Evolutionary conservation across 352 stramenopile genomes (phyloP).

Genomic region (Aphanomyces cochlioides): DNA sequence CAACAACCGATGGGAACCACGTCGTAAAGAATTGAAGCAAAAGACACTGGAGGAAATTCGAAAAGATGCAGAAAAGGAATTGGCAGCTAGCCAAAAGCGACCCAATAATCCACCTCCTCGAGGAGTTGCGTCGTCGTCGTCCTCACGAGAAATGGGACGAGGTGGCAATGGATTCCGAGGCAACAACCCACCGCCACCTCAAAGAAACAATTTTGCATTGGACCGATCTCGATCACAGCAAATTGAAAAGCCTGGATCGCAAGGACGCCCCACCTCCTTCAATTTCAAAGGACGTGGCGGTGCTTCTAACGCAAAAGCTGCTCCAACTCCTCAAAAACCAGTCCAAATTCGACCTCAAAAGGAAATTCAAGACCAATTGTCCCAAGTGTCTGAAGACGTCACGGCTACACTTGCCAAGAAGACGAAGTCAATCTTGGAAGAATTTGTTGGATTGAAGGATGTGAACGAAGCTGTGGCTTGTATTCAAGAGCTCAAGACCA

Average conservation of each 20-base stretch:
- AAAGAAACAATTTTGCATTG: constrained; percentile 4
- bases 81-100: constrained; percentile 16
- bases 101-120: not conserved
- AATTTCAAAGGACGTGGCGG: not conserved
- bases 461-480: constrained; percentile 64
- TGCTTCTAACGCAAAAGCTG: not conserved
- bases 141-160: constrained; percentile 39
- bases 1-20: constrained; percentile 87
- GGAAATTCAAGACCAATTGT: not conserved
- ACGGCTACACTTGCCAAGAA: constrained; percentile 71
- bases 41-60: constrained; percentile 94
- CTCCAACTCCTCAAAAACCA: not conserved
- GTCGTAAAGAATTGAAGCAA: constrained; percentile 92
- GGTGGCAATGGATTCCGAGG: constrained; percentile 18
- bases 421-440: constrained; percentile 68
- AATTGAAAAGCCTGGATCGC: not conserved
- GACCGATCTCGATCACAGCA: constrained; percentile 17
- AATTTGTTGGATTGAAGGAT: constrained; percentile 74
- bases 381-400: constrained; percentile 40
- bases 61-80: constrained; percentile 88
- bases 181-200: not conserved
- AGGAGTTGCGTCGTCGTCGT: constrained; percentile 23
- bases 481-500: constrained; percentile 56
- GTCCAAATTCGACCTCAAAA: constrained; percentile 5
- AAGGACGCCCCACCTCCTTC: constrained; percentile 3